Percentiles rank a stretch among this genome's conserved stretches.
These are phyloP conservation scores for Xerophyta viscosa DNA, from an alignment of 106 monocot species.

Conservation along the genomic window DNA sequence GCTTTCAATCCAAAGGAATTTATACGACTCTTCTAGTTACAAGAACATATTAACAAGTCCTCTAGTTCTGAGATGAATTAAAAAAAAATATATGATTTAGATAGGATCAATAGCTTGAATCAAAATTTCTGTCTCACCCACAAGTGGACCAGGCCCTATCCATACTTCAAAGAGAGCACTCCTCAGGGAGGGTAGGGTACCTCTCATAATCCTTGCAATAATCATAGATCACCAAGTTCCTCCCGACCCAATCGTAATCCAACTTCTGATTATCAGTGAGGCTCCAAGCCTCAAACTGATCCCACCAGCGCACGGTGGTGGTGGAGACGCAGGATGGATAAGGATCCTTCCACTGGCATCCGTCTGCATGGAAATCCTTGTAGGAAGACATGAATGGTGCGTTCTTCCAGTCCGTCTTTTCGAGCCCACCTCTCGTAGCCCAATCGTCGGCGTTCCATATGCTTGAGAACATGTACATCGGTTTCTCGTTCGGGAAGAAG, in stretches of 20 bases:
- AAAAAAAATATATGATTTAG: too few relatives aligned
- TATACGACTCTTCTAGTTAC: too few relatives aligned
- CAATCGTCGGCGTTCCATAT: conserved; percentile 99
- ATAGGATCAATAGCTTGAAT: too few relatives aligned
- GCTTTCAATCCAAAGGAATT: too few relatives aligned
- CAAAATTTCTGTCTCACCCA: too few relatives aligned
- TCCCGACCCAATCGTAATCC: conserved; percentile 65
- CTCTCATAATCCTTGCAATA: conserved; percentile 73
- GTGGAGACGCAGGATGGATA: conserved; percentile 66
- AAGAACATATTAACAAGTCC: too few relatives aligned
- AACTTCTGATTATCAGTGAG: conserved; percentile 50
- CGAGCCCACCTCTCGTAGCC: conserved; percentile 91
- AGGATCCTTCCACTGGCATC: conserved; percentile 66
- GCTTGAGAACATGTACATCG: conserved; percentile 96
- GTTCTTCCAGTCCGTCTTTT: conserved; percentile 93
- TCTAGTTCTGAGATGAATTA: too few relatives aligned
- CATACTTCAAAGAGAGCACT: conserved; percentile 54
- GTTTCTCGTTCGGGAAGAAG: conserved; percentile 87
- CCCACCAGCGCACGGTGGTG: conserved; percentile 81
- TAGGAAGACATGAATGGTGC: conserved; percentile 85
- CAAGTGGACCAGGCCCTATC: too few relatives aligned
- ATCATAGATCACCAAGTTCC: conserved; percentile 88
- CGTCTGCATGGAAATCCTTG: conserved; percentile 76
- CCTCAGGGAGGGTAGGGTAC: conserved; percentile 57
- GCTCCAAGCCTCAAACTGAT: conserved; percentile 68